Conservation (phyloP, 306 rosid genomes). For the Leucaena leucocephala region DNA sequence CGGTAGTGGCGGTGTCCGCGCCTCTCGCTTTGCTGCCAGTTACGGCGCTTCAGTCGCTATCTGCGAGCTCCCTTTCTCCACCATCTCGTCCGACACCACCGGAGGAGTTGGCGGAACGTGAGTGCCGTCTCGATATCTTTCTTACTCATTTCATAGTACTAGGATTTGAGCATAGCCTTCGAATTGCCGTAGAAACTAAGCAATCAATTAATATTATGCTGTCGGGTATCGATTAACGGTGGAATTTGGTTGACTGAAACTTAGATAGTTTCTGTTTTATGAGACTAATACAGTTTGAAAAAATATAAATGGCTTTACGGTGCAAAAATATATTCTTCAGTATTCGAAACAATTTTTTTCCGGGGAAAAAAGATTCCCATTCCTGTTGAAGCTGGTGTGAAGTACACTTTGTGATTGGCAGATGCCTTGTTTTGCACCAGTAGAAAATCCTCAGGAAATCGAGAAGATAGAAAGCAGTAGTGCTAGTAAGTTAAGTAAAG, state of each 20-base stretch:
- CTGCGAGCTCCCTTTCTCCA: slow-evolving; percentile 94
- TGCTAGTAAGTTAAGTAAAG: background rate
- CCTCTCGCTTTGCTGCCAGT: slow-evolving; percentile 79
- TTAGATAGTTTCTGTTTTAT: background rate
- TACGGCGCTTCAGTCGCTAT: slow-evolving; percentile 79
- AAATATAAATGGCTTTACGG: background rate
- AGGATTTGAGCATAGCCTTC: background rate
- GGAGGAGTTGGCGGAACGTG: slow-evolving; percentile 99
- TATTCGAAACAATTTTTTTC: background rate
- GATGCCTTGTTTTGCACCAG: background rate
- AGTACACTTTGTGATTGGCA: background rate
- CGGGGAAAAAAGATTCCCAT: background rate
- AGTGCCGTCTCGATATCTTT: slow-evolving; percentile 28
- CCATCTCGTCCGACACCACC: slow-evolving; percentile 79
- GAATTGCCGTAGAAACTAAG: background rate
- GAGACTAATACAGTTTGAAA: background rate
- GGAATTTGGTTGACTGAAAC: background rate
- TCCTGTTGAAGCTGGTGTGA: background rate
- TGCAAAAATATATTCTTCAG: background rate
- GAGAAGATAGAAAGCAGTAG: background rate
- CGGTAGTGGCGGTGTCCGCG: slow-evolving; percentile 95
- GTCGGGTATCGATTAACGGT: background rate
- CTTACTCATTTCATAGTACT: background rate
- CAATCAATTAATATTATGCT: background rate
- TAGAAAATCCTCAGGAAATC: background rate